Percentiles rank a stretch among this genome's conserved stretches.
These are phyloP conservation scores for Leptographium galeiforme DNA, from an alignment of 2,329 filamentous ascomycete genomes.

Conservation along the genomic window DNA sequence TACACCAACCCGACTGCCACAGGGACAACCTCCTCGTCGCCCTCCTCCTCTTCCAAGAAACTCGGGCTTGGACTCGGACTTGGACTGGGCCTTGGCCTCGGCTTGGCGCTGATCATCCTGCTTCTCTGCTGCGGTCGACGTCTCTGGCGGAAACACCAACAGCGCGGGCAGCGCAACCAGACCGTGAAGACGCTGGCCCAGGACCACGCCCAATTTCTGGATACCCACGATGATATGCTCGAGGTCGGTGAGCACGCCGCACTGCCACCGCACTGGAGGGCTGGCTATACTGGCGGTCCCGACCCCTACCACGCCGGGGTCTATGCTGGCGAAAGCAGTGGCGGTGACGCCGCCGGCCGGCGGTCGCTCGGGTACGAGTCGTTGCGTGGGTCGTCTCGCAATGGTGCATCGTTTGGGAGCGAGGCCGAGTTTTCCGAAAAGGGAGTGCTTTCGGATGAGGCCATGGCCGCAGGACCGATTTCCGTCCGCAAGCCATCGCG, in stretches of 20 bases:
- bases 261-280: not conserved
- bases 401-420: not conserved
- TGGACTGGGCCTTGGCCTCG: constrained; percentile 47
- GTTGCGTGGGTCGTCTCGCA: constrained; percentile 19
- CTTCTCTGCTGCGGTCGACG: constrained; percentile 31
- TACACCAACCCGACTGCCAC: constrained; percentile 29
- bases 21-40: constrained; percentile 2
- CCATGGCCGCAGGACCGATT: not conserved
- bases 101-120: constrained; percentile 36
- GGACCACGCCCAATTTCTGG: constrained; percentile 32
- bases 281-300: not conserved
- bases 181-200: constrained; percentile 35
- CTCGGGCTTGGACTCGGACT: constrained; percentile 47
- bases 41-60: constrained; percentile 16
- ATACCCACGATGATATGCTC: constrained; percentile 31
- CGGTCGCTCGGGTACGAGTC: constrained; percentile 37
- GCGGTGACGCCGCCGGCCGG: not conserved
- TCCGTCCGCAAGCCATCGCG: constrained; percentile 15
- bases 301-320: not conserved
- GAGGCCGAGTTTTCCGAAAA: constrained; percentile 5
- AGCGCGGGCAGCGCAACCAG: constrained; percentile 26
- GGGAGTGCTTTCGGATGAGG: not conserved
- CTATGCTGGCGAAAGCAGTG: not conserved
- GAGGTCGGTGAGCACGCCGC: constrained; percentile 20
- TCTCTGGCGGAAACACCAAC: constrained; percentile 25